Conservation (phyloP, 352 stramenopile genomes). For the Pythium brachiatum region DNA sequence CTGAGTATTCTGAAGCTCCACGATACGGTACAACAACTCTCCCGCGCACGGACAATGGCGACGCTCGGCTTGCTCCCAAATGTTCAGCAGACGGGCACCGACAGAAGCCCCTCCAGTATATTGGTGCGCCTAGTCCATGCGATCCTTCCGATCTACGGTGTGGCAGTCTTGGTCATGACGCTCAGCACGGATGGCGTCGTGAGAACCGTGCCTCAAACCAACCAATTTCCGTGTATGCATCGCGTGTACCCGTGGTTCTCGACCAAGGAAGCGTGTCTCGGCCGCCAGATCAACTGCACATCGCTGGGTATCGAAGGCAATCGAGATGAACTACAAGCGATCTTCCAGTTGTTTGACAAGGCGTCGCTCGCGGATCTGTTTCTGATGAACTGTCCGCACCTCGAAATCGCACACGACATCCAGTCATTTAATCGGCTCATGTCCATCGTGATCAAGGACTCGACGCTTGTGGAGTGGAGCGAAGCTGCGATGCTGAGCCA, state of each 20-base stretch:
- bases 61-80: neutral
- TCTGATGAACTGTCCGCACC: conserved; percentile 6
- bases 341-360: conserved; percentile 2
- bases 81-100: neutral
- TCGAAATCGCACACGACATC: too few relatives aligned
- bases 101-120: neutral
- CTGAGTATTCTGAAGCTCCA: too few relatives aligned
- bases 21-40: too few relatives aligned
- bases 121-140: neutral
- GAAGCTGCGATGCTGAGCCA: neutral
- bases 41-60: too few relatives aligned
- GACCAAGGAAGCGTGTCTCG: conserved; percentile 10
- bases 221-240: conserved; percentile 1
- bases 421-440: conserved; percentile 10
- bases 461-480: conserved; percentile 5
- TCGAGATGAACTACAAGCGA: neutral
- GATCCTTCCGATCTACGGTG: conserved; percentile 6
- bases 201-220: too few relatives aligned
- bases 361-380: conserved; percentile 3
- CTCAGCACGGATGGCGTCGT: neutral
- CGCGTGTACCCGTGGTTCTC: conserved; percentile 23
- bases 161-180: neutral
- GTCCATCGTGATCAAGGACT: conserved; percentile 10
- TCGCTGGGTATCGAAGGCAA: neutral
- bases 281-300: conserved; percentile 9